Evolutionary conservation across 139 green algal genomes (phyloP).

Genomic region (Chlorella ohadii): DNA sequence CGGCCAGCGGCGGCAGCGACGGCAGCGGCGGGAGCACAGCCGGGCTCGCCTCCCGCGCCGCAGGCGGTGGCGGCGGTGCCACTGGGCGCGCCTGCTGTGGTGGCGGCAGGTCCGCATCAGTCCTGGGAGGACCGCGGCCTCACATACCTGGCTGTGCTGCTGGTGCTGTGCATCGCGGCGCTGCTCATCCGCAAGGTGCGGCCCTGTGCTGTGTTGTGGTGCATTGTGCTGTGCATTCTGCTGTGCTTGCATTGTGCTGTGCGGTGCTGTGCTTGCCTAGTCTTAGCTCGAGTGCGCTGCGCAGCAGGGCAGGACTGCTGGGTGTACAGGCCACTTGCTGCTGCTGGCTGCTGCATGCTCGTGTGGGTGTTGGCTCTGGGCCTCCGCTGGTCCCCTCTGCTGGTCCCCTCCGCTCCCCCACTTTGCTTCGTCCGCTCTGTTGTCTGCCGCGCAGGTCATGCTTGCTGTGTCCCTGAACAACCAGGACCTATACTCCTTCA

Average conservation of each 20-base stretch:
- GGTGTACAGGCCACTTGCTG: too few relatives aligned
- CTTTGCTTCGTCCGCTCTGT: too few relatives aligned
- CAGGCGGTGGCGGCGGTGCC: background rate
- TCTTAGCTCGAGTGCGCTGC: too few relatives aligned
- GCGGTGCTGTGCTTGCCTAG: too few relatives aligned
- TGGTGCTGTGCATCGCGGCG: conserved; percentile 57
- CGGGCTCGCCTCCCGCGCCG: background rate
- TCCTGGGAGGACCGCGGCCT: conserved; percentile 59
- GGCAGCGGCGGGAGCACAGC: background rate
- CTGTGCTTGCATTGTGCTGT: too few relatives aligned
- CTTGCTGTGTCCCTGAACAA: conserved; percentile 3
- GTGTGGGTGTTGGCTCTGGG: too few relatives aligned
- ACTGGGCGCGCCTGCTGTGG: background rate
- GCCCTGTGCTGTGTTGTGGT: background rate
- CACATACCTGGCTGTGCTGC: conserved; percentile 56
- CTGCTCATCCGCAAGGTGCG: conserved; percentile 53
- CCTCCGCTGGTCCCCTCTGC: too few relatives aligned
- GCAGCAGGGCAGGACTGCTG: too few relatives aligned
- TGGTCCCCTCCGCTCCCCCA: too few relatives aligned
- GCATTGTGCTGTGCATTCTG: too few relatives aligned
- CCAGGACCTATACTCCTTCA: conserved; percentile 21
- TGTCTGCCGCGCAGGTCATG: background rate
- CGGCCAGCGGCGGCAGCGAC: background rate
- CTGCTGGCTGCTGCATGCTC: too few relatives aligned
- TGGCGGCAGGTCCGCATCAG: background rate